phyloP scores from a whole-genome alignment of 1,284 basidiomycete species.

The Naganishia sp. region DNA sequence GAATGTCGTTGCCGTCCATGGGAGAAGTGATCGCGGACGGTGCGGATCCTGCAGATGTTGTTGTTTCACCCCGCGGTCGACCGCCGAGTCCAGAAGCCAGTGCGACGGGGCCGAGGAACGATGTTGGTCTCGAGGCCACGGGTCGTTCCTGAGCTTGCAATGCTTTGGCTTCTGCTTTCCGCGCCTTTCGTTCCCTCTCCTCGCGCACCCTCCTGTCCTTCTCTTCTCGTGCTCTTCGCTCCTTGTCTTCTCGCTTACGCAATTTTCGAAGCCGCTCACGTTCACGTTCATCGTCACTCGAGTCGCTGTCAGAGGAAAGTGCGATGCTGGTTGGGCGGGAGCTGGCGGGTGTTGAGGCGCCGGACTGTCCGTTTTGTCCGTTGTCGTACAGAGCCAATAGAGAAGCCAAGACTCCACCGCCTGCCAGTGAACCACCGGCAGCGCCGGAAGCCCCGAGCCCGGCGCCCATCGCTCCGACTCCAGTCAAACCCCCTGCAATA shows the following conservation, averaged over 20 bases:
- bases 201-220: constrained; percentile 25
- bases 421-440: constrained; percentile 13
- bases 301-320: constrained; percentile 25
- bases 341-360: constrained; percentile 45
- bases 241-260: constrained; percentile 31
- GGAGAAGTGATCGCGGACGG: background rate
- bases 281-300: constrained; percentile 33
- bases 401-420: constrained; percentile 44
- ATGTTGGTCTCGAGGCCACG: constrained; percentile 9
- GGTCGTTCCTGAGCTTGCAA: constrained; percentile 6
- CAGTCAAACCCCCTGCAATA: constrained; percentile 5
- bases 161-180: constrained; percentile 22
- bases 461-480: constrained; percentile 17
- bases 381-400: constrained; percentile 48
- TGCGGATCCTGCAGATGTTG: background rate
- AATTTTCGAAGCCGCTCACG: constrained; percentile 20
- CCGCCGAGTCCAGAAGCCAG: constrained; percentile 1
- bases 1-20: background rate
- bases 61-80: constrained; percentile 11
- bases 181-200: constrained; percentile 27
- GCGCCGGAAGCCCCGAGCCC: constrained; percentile 9
- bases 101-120: constrained; percentile 6
- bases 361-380: constrained; percentile 38
- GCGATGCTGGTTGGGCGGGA: constrained; percentile 42
- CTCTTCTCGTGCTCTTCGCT: constrained; percentile 18